Percentiles rank a stretch among this genome's conserved stretches.
These are phyloP conservation scores for Trichosporon sp. DNA, from an alignment of 1,284 basidiomycete genomes.

Conservation along the genomic window DNA sequence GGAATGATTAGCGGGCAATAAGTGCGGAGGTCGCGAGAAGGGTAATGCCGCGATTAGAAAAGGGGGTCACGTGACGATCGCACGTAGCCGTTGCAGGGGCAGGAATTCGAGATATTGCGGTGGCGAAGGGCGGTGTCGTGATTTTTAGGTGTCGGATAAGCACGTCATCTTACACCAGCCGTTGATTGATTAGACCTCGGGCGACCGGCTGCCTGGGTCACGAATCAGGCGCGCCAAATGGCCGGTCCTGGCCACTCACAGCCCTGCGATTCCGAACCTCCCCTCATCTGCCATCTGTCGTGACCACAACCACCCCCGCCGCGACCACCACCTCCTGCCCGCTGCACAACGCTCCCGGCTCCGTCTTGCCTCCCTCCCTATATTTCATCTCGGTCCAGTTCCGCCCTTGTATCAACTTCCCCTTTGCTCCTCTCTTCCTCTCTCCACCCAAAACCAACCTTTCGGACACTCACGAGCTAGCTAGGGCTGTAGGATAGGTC, in stretches of 20 bases:
- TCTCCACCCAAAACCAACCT: not conserved
- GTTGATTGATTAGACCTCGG: conserved; percentile 1
- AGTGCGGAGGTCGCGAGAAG: not conserved
- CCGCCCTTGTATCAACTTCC: not conserved
- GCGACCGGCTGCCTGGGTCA: not conserved
- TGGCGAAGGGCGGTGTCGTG: conserved; percentile 1
- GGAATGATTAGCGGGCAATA: not conserved
- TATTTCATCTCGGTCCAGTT: not conserved
- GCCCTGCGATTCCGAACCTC: not conserved
- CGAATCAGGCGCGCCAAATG: not conserved
- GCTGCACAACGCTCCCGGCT: not conserved
- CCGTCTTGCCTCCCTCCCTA: not conserved
- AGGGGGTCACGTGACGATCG: not conserved
- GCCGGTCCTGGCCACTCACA: not conserved
- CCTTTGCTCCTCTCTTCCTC: not conserved
- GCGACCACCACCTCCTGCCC: not conserved
- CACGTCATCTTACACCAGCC: conserved; percentile 4
- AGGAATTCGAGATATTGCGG: not conserved
- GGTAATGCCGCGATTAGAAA: not conserved
- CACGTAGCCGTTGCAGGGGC: not conserved
- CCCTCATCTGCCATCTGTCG: not conserved
- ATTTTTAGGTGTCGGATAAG: conserved; percentile 4
- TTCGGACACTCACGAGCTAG: conserved; percentile 4
- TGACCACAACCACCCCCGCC: not conserved
- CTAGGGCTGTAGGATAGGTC: conserved; percentile 1